Base-by-base conservation (phyloP, 176 grass and related monocot genomes). In the Oryza longistaminata region DNA sequence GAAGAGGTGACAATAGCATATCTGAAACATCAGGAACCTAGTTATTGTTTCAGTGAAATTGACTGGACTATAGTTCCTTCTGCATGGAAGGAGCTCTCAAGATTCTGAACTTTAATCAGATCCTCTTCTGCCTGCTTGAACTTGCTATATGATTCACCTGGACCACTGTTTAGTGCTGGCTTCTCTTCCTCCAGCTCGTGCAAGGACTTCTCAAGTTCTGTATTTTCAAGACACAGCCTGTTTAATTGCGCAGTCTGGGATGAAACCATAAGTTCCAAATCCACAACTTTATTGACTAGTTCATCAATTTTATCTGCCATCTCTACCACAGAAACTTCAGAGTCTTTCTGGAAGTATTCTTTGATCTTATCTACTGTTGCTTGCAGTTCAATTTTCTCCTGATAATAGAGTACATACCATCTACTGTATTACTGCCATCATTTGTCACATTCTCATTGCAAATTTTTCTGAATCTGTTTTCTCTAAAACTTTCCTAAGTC, bases 221-320 rank as follows among this genome's bases (percentile, higher is more conserved):
- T 74, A 34, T 89, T 97, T 70, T 95, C 82, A 29, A 87, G 84
- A 87, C 81, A 86, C 64, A 97, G 25, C 26, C 76, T 83, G 55
- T 94, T 88, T 75, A 94, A 86, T 52, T 90, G 89, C 4, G 79
- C 85, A 77, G 75, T 83, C 87, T 94, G 92, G 29, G 95, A 88
- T 78, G 95, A 94, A 66, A 94, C 70, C 66, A 82, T 88, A 42
- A 97, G 78, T 64, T 97, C 90, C 69, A 97, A 79, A 67, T 87
- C 78, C 13, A 91, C 89, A 81, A 97, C 81, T 86, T 88, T 93
- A 82, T 91, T 91, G 14, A 94, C 90, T 64, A 97, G 87, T 33
- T 87, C 87, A 67, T 97, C 85, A 44, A 97, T 95, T 85, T 86
- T 95, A 44, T 93, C 90, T 52, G 85, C 89, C 52, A 91, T 53